Evolutionary conservation across 768 basidiomycete species (phyloP).

Genomic region (Boletus reticulatus): DNA sequence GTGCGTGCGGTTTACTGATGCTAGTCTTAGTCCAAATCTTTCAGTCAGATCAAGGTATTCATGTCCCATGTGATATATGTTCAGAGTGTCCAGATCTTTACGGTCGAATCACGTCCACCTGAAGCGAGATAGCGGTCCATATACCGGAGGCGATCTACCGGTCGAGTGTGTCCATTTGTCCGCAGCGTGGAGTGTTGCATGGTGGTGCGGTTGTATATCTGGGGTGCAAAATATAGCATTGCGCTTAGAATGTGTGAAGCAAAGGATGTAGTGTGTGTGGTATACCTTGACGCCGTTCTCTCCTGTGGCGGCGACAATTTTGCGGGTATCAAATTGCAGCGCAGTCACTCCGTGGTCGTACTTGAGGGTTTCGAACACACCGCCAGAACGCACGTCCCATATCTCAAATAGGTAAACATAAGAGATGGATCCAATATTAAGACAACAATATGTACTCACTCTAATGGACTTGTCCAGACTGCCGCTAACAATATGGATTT

Average conservation of each 20-base stretch:
- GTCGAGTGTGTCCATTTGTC: slow-evolving; percentile 92
- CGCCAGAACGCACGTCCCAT: slow-evolving; percentile 94
- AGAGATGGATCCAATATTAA: background rate
- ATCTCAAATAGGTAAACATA: slow-evolving; percentile 49
- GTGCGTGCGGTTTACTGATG: slow-evolving; percentile 19
- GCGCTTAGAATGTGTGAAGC: background rate
- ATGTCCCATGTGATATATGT: background rate
- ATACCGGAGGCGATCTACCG: slow-evolving; percentile 85
- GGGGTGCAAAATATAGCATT: background rate
- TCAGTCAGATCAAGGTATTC: slow-evolving; percentile 16
- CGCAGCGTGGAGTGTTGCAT: slow-evolving; percentile 81
- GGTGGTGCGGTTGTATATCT: slow-evolving; percentile 95
- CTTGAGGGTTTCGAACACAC: slow-evolving; percentile 82
- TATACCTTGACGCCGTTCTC: slow-evolving; percentile 90
- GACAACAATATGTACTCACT: slow-evolving; percentile 42
- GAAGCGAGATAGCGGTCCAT: slow-evolving; percentile 95
- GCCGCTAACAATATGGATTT: slow-evolving; percentile 89
- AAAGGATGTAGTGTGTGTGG: background rate
- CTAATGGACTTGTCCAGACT: slow-evolving; percentile 91
- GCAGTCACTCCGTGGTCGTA: slow-evolving; percentile 90
- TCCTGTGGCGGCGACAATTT: slow-evolving; percentile 88
- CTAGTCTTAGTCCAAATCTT: slow-evolving; percentile 15
- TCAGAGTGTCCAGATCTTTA: slow-evolving; percentile 95
- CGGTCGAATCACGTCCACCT: slow-evolving; percentile 80
- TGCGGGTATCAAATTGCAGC: slow-evolving; percentile 92